Conservation (phyloP, 2,329 filamentous ascomycete genomes). For the Aureobasidium melanogenum region DNA sequence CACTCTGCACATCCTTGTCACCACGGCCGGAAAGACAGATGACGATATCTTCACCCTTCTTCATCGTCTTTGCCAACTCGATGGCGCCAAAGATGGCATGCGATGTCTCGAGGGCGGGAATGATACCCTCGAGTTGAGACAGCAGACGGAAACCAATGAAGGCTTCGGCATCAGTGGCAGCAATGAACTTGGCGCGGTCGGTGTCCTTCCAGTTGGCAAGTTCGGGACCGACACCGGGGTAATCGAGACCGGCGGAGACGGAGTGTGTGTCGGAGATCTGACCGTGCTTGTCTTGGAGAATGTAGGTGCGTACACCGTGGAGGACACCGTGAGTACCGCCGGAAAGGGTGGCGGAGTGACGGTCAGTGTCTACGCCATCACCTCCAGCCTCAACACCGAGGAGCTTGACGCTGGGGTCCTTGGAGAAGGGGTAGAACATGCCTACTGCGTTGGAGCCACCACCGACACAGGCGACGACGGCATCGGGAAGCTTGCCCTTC, state of each 20-base stretch:
- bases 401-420: constrained; percentile 75
- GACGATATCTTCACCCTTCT: constrained; percentile 79
- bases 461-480: constrained; percentile 92
- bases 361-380: constrained; percentile 75
- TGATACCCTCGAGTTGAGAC: constrained; percentile 87
- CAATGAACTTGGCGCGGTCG: constrained; percentile 76
- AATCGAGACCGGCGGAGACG: constrained; percentile 91
- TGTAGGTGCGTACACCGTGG: constrained; percentile 91
- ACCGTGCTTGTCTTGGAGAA: constrained; percentile 84
- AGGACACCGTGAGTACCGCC: constrained; percentile 86
- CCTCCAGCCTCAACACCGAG: constrained; percentile 93
- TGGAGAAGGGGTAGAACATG: constrained; percentile 96
- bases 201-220: constrained; percentile 88
- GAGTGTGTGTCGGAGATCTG: constrained; percentile 95
- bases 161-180: constrained; percentile 84
- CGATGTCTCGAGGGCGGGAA: constrained; percentile 86
- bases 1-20: constrained; percentile 98
- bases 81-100: constrained; percentile 88
- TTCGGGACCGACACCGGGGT: constrained; percentile 93
- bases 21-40: constrained; percentile 89
- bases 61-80: constrained; percentile 86
- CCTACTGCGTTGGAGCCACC: constrained; percentile 91
- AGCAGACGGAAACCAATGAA: constrained; percentile 80
- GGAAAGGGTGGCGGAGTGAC: constrained; percentile 80
- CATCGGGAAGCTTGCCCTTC: constrained; percentile 83